phyloP scores from a whole-genome alignment of 768 basidiomycete species.

The Pilatotrama ljubarskyi region DNA sequence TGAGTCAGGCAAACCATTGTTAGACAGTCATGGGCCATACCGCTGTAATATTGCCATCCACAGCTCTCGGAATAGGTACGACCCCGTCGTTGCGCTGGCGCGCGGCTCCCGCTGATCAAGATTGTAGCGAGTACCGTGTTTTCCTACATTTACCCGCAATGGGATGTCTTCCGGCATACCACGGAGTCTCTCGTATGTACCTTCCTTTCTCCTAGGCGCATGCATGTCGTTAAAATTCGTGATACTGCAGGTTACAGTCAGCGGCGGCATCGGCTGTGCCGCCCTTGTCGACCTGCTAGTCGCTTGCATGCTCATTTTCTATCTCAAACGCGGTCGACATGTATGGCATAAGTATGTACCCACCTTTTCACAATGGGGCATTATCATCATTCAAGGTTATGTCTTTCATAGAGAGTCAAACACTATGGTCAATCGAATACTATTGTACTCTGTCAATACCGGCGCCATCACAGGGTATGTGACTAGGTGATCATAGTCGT shows the following conservation, averaged over 20 bases:
- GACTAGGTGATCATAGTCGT: background rate
- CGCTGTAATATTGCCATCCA: background rate
- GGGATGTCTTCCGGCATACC: background rate
- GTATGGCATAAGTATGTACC: background rate
- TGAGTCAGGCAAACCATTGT: background rate
- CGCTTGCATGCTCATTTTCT: constrained; percentile 11
- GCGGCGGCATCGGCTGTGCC: constrained; percentile 18
- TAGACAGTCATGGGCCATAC: too few species aligned
- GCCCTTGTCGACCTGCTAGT: constrained; percentile 19
- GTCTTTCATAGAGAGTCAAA: constrained; percentile 12
- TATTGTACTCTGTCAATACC: constrained; percentile 19
- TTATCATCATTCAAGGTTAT: background rate
- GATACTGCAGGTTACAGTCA: constrained; percentile 5
- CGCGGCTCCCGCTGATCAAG: too few species aligned
- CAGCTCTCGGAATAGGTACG: constrained; percentile 17
- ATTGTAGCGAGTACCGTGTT: constrained; percentile 2
- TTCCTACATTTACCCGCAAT: constrained; percentile 7
- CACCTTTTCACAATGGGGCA: too few species aligned
- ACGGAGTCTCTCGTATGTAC: constrained; percentile 5
- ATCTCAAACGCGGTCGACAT: constrained; percentile 7
- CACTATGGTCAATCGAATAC: constrained; percentile 13
- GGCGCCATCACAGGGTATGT: constrained; percentile 12
- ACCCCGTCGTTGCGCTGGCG: background rate
- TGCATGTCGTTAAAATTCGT: background rate
- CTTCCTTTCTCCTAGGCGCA: too few species aligned